These are phyloP conservation scores for Microsporum canis DNA, from an alignment of 2,329 filamentous ascomycete genomes.

Conservation along the genomic window DNA sequence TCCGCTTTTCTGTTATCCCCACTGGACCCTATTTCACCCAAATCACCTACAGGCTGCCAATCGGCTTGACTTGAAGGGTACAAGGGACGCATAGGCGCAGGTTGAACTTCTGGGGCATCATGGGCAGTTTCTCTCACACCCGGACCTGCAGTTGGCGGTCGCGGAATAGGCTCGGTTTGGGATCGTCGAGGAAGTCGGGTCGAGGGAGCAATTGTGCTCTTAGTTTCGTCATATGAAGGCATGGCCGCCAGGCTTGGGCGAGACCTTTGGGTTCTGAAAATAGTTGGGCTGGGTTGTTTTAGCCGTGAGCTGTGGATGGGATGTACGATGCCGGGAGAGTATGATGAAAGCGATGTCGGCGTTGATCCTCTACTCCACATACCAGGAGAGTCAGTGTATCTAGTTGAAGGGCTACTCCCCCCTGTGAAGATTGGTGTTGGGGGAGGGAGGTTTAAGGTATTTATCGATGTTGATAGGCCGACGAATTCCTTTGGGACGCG, in stretches of 20 bases:
- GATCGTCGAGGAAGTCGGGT: slow-evolving; percentile 7
- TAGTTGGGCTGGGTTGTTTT: slow-evolving; percentile 27
- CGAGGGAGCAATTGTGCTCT: neutral
- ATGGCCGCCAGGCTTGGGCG: slow-evolving; percentile 13
- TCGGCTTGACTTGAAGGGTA: neutral
- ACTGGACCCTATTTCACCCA: neutral
- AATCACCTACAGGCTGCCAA: neutral
- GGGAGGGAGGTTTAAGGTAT: slow-evolving; percentile 28
- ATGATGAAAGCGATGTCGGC: slow-evolving; percentile 40
- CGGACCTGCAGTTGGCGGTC: neutral
- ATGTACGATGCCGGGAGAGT: slow-evolving; percentile 37
- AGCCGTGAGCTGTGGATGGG: slow-evolving; percentile 29
- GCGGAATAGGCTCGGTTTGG: slow-evolving; percentile 8
- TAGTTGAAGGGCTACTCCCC: slow-evolving; percentile 36
- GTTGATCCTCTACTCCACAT: slow-evolving; percentile 39
- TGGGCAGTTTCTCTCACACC: neutral
- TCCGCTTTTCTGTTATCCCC: neutral
- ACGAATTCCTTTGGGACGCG: slow-evolving; percentile 29
- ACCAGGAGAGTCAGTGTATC: slow-evolving; percentile 37
- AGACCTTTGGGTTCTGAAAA: slow-evolving; percentile 26
- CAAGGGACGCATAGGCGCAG: neutral
- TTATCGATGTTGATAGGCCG: slow-evolving; percentile 27
- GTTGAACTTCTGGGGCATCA: neutral
- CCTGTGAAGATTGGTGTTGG: slow-evolving; percentile 30
- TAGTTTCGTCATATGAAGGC: slow-evolving; percentile 10